phyloP scores from a whole-genome alignment of 176 grass and related monocot species.

The Puccinellia tenuiflora region DNA sequence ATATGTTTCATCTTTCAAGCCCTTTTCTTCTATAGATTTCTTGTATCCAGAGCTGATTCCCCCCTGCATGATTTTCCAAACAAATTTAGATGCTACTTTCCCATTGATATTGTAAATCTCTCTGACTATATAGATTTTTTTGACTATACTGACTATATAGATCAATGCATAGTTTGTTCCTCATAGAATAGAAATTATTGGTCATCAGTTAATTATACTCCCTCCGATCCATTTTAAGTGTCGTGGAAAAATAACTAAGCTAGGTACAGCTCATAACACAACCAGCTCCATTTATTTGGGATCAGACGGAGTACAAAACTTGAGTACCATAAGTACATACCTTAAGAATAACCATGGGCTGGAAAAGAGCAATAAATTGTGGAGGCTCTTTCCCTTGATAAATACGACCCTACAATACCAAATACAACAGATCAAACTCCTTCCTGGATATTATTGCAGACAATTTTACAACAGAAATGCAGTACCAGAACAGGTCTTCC shows the following conservation, averaged over 20 bases:
- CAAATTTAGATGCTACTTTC: slow-evolving; percentile 1
- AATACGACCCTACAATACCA: slow-evolving; percentile 66
- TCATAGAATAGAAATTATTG: neutral
- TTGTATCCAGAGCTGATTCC: slow-evolving; percentile 80
- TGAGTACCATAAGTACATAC: slow-evolving; percentile 30
- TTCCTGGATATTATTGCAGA: neutral
- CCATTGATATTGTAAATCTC: neutral
- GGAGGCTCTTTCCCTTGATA: slow-evolving; percentile 81
- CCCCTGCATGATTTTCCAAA: slow-evolving; percentile 49
- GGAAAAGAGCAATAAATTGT: slow-evolving; percentile 87
- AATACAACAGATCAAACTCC: slow-evolving; percentile 29
- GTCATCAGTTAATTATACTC: neutral
- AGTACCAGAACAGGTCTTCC: slow-evolving; percentile 78
- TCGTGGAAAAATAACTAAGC: no score
- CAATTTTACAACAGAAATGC: slow-evolving; percentile 5
- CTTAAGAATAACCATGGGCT: slow-evolving; percentile 93
- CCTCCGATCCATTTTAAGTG: no score
- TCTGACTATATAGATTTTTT: slow-evolving; percentile 1
- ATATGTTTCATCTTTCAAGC: slow-evolving; percentile 79
- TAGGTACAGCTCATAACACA: no score
- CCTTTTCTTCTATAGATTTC: slow-evolving; percentile 53
- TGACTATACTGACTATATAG: neutral
- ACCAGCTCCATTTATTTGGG: no score
- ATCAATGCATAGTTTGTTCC: neutral
- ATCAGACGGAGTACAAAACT: no score